Conservation (phyloP, 176 grass and related monocot species). For the Bromus sterilis region DNA sequence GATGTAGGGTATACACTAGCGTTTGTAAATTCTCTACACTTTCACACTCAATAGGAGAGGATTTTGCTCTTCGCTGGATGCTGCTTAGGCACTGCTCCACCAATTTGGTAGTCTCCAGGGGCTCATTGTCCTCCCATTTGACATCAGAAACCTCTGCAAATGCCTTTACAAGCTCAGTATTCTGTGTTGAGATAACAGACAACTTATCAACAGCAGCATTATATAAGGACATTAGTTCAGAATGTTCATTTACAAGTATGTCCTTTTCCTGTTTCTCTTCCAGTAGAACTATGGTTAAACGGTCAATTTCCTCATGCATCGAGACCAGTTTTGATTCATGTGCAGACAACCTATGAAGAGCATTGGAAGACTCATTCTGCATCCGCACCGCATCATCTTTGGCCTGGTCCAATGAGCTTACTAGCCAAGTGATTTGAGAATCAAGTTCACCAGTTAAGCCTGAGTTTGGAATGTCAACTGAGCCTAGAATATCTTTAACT, state of each 20-base stretch:
- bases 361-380: constrained; percentile 51
- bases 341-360: constrained; percentile 16
- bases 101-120: constrained; percentile 31
- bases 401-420: constrained; percentile 41
- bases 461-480: constrained; percentile 54
- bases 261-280: constrained; percentile 85
- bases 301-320: constrained; percentile 67
- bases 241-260: constrained; percentile 62
- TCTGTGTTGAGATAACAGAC: constrained; percentile 46
- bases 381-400: constrained; percentile 47
- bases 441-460: constrained; percentile 53
- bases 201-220: constrained; percentile 37
- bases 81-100: constrained; percentile 46
- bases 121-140: constrained; percentile 35
- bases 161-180: constrained; percentile 60
- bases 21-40: constrained; percentile 58
- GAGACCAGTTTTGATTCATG: constrained; percentile 59
- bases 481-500: constrained; percentile 67
- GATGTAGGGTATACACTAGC: constrained; percentile 55
- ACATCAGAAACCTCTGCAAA: constrained; percentile 56
- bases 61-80: constrained; percentile 41
- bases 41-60: constrained; percentile 31
- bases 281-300: constrained; percentile 45
- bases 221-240: constrained; percentile 57
- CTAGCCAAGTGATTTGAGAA: constrained; percentile 79